These are phyloP conservation scores for Emericellopsis cladophorae DNA, from an alignment of 2,329 filamentous ascomycete species.

Conservation along the genomic window DNA sequence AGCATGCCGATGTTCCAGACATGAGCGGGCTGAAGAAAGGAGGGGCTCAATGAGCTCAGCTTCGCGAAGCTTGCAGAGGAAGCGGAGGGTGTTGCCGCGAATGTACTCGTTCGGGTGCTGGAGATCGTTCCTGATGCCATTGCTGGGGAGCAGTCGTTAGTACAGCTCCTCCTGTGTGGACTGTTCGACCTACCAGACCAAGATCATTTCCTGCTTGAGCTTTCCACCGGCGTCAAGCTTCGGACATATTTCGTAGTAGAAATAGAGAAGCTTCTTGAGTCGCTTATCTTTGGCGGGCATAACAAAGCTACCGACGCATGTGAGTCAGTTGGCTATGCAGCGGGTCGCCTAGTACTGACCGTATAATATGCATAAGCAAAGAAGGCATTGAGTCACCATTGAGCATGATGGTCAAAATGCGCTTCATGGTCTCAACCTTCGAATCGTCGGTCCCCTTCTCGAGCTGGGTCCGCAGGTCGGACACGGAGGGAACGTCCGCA, in stretches of 20 bases:
- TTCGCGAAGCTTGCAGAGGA: slow-evolving; percentile 92
- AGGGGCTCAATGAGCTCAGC: slow-evolving; percentile 93
- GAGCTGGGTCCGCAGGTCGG: slow-evolving; percentile 83
- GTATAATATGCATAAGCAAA: slow-evolving; percentile 98
- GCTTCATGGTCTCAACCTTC: slow-evolving; percentile 94
- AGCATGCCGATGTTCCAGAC: slow-evolving; percentile 89
- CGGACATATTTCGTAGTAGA: slow-evolving; percentile 98
- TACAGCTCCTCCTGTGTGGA: neutral
- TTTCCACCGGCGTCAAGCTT: slow-evolving; percentile 89
- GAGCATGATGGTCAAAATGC: slow-evolving; percentile 91
- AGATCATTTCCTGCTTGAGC: slow-evolving; percentile 98
- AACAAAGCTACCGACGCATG: slow-evolving; percentile 46
- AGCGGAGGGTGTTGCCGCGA: slow-evolving; percentile 92
- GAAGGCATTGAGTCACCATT: slow-evolving; percentile 94
- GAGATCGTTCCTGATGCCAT: slow-evolving; percentile 93
- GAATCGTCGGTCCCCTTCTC: slow-evolving; percentile 89
- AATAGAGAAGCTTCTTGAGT: slow-evolving; percentile 95
- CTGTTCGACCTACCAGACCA: slow-evolving; percentile 62
- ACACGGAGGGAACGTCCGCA: slow-evolving; percentile 78
- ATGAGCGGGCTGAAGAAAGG: slow-evolving; percentile 80
- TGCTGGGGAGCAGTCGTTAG: slow-evolving; percentile 38
- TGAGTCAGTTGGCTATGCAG: too few species aligned
- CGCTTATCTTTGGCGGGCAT: slow-evolving; percentile 97
- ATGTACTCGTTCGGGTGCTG: slow-evolving; percentile 98
- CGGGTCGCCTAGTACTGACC: slow-evolving; percentile 18